These are phyloP conservation scores for Chamaecrista fasciculata DNA, from an alignment of 306 rosid species.

Conservation along the genomic window DNA sequence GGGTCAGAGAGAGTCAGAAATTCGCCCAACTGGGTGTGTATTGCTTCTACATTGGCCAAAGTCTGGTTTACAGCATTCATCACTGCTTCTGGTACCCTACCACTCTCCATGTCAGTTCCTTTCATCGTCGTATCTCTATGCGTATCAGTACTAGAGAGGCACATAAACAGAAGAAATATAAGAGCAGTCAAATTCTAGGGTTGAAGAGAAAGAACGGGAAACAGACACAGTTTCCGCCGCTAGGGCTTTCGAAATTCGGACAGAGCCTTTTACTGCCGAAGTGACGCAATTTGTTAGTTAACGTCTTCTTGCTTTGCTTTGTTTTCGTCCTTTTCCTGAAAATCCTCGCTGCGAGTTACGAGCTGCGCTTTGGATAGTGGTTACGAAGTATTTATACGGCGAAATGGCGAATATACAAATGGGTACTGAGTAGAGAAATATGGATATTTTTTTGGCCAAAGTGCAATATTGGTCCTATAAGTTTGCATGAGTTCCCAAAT, in stretches of 20 bases:
- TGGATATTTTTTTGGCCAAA: too few species aligned
- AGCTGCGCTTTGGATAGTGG: too few species aligned
- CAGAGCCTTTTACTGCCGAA: background rate
- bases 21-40: conserved; percentile 44
- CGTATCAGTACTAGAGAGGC: background rate
- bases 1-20: conserved; percentile 65
- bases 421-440: too few species aligned
- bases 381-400: too few species aligned
- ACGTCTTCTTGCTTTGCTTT: background rate
- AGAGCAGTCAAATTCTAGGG: background rate
- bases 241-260: background rate
- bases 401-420: too few species aligned
- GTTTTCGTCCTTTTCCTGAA: too few species aligned
- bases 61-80: conserved; percentile 62
- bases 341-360: too few species aligned
- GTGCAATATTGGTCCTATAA: too few species aligned
- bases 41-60: conserved; percentile 45
- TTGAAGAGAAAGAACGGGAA: background rate
- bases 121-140: conserved; percentile 41
- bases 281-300: background rate
- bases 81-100: conserved; percentile 59
- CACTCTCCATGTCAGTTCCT: conserved; percentile 40
- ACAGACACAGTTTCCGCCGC: background rate
- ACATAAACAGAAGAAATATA: background rate
- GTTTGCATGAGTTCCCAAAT: too few species aligned